Conservation (phyloP, 257 asterid species). For the Sherardia arvensis region DNA sequence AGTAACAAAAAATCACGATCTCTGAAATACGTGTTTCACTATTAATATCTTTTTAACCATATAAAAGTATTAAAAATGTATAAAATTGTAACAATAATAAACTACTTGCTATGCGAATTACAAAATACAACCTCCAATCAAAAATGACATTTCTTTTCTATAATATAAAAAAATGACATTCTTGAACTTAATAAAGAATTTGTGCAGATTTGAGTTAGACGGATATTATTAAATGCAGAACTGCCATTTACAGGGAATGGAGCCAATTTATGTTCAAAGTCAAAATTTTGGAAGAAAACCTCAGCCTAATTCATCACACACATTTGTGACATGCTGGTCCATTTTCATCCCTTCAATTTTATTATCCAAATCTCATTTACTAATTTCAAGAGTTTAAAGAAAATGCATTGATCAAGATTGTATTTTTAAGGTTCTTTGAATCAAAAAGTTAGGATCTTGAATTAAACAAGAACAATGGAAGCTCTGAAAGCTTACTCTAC, state of each 20-base stretch:
- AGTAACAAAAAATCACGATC: too few species aligned
- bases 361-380: background rate
- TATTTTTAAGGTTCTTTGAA: background rate
- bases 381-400: background rate
- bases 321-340: background rate
- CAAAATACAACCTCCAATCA: too few species aligned
- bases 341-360: background rate
- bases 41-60: too few species aligned
- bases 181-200: too few species aligned
- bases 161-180: too few species aligned
- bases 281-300: background rate
- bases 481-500: slow-evolving; percentile 40
- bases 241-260: background rate
- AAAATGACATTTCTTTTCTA: too few species aligned
- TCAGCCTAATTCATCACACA: background rate
- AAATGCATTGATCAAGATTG: background rate
- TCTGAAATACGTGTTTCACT: too few species aligned
- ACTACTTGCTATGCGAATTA: too few species aligned
- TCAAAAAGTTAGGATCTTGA: background rate
- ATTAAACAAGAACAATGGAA: slow-evolving; percentile 33
- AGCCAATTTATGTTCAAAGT: background rate
- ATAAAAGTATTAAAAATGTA: too few species aligned
- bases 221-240: too few species aligned
- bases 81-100: too few species aligned
- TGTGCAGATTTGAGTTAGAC: too few species aligned